Percentiles rank a stretch among this genome's conserved stretches.
These are phyloP conservation scores for Globisporangium cystogenes DNA, from an alignment of 352 stramenopile species.

Conservation along the genomic window DNA sequence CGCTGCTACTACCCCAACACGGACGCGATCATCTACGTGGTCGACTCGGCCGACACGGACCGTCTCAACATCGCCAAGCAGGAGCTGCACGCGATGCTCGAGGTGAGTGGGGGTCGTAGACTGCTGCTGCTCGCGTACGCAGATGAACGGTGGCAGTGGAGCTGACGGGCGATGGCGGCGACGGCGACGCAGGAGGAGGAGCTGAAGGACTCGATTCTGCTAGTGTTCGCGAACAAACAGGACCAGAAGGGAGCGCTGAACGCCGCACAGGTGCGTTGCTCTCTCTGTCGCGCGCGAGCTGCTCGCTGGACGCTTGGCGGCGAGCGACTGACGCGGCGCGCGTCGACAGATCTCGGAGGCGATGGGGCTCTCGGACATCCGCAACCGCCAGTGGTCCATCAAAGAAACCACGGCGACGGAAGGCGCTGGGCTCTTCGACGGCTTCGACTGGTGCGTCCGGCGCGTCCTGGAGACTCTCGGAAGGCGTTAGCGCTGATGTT, in stretches of 20 bases:
- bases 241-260: slow-evolving; percentile 95
- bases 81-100: slow-evolving; percentile 97
- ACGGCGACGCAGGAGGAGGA: slow-evolving; percentile 92
- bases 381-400: slow-evolving; percentile 99
- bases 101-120: slow-evolving; percentile 36
- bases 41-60: slow-evolving; percentile 95
- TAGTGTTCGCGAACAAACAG: slow-evolving; percentile 99
- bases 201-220: slow-evolving; percentile 97
- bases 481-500: not conserved
- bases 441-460: slow-evolving; percentile 98
- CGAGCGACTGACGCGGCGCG: slow-evolving; percentile 1
- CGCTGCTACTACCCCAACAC: slow-evolving; percentile 99
- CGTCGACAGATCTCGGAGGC: slow-evolving; percentile 94
- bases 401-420: slow-evolving; percentile 98
- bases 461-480: no score
- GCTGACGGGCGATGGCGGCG: not conserved
- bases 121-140: not conserved
- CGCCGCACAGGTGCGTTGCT: slow-evolving; percentile 63
- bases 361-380: slow-evolving; percentile 96
- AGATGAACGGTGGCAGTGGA: no score
- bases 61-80: slow-evolving; percentile 97
- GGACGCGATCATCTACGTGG: slow-evolving; percentile 96
- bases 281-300: not conserved
- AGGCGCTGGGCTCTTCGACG: slow-evolving; percentile 98
- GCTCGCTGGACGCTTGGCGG: no score